These are phyloP conservation scores for Paragyromitra xinjiangensis DNA, from an alignment of 495 filamentous ascomycete genomes.

Conservation along the genomic window DNA sequence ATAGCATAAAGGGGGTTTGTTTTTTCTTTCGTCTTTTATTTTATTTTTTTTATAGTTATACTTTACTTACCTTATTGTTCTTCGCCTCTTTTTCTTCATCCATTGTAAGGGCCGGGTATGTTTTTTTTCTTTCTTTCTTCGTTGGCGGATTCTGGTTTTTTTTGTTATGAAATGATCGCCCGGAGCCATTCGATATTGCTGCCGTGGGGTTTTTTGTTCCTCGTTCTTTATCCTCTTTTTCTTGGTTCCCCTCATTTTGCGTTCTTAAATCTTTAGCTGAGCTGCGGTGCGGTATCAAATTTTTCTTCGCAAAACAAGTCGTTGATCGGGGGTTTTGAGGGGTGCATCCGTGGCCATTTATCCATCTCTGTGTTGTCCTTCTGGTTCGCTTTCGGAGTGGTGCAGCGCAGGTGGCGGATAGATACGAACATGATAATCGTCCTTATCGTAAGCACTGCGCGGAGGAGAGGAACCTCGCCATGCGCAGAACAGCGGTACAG, in stretches of 20 bases:
- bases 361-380: constrained; percentile 49
- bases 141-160: constrained; percentile 26
- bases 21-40: constrained; percentile 21
- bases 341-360: constrained; percentile 40
- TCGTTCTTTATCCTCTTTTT: constrained; percentile 19
- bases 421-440: constrained; percentile 18
- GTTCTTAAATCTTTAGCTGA: constrained; percentile 39
- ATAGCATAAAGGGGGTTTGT: constrained; percentile 47
- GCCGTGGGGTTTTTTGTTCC: constrained; percentile 15
- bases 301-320: constrained; percentile 30
- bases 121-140: constrained; percentile 27
- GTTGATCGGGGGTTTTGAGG: constrained; percentile 21
- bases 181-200: constrained; percentile 40
- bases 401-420: constrained; percentile 37
- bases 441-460: constrained; percentile 19
- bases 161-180: constrained; percentile 28
- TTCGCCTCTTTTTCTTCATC: constrained; percentile 30
- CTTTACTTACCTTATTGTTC: constrained; percentile 4
- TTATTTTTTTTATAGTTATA: constrained; percentile 14
- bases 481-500: constrained; percentile 17
- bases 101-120: constrained; percentile 21
- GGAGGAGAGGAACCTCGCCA: neutral
- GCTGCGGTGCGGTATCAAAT: constrained; percentile 42
- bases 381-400: constrained; percentile 45
- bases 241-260: constrained; percentile 17